A percentile compares a stretch with the other conserved stretches of the same genome.
Evolutionary conservation across 78 protist species (phyloP).

Genomic region (Dictyostelium purpureum): DNA sequence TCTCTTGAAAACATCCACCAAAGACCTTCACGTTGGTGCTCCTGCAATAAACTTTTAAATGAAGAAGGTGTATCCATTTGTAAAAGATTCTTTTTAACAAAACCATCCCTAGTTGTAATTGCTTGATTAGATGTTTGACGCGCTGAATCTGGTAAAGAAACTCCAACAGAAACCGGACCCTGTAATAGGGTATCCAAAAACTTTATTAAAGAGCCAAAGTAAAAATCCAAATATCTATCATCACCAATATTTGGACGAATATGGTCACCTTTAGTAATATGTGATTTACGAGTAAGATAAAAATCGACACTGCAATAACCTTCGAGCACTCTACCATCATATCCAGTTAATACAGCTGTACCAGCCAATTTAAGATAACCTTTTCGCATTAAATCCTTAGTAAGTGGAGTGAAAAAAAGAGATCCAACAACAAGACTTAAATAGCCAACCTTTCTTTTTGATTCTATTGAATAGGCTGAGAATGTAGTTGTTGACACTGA

Average conservation of each 20-base stretch:
- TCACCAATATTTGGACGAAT: background rate
- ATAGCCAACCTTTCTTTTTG: too few relatives aligned
- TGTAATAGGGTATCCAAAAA: background rate
- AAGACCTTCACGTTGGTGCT: slow-evolving; percentile 45
- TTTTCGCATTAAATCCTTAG: too few relatives aligned
- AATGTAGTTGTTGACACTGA: too few relatives aligned
- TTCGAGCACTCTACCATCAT: background rate
- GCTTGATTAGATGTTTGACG: too few relatives aligned
- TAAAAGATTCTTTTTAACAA: background rate
- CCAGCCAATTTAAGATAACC: slow-evolving; percentile 6
- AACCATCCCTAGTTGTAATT: background rate
- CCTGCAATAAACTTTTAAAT: background rate
- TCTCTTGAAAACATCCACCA: slow-evolving; percentile 75
- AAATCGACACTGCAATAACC: background rate
- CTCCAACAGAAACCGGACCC: background rate
- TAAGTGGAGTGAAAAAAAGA: too few relatives aligned
- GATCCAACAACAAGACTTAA: too few relatives aligned
- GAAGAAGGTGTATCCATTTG: background rate
- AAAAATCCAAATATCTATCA: background rate
- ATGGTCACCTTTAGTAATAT: background rate
- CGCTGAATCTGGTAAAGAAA: background rate
- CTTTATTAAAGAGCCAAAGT: background rate
- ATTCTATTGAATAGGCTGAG: too few relatives aligned
- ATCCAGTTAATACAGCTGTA: background rate
- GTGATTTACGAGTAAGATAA: background rate